Base-by-base conservation (phyloP, 2,329 filamentous ascomycete species). In the Fusarium tjaetaba region DNA sequence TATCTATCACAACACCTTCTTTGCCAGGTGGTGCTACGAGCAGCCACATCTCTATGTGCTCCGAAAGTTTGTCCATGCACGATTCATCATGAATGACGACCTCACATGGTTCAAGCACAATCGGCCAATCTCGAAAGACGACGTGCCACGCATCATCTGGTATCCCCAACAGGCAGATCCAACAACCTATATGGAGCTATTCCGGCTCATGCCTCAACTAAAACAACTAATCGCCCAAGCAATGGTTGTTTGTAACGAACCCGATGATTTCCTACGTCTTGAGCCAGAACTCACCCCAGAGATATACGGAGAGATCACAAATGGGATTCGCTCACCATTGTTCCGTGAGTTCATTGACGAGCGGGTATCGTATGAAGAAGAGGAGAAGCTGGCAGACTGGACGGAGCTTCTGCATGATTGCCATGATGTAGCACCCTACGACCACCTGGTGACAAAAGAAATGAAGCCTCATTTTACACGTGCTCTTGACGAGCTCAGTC, bases 1-100 rank as follows among this genome's bases (percentile, higher is more conserved):
- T 8, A 66, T 66, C 11, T 62, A 52, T 3, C 53, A 43, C 49
- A 30, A 68, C 4, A 48, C 48, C 7, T 34, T 58, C 5, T 55
- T 65, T 10, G 64, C 64, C 15, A 57, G 24, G 7, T 67, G 64
- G 64, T 65, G 64, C 9, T 64, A 20, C 30, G n/a, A 26, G 11
- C 43, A 51, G 7, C 48, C 57, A 13, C 26, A 58, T 7, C 56
- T 58, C 2, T 14, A 10, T 1, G 42, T 39, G 3, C 43, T 65
- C 7, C 57, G 18, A 6, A 65, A 55, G 11, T 61, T 61, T 46
- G 62, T 42, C 8, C 34, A 55, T 15, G 57, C 57, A 1, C 62
- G 62, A 1, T 65, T 41, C n/a, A 61, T 65, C 11, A 61, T 65
- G 48, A 48, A 61, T 7, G 41, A 61, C 16, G 48, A 65, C 7